A percentile compares a stretch with the other conserved stretches of the same genome.
These are phyloP conservation scores for Solanum tacnaense DNA, from an alignment of 257 asterid species.

Conservation along the genomic window DNA sequence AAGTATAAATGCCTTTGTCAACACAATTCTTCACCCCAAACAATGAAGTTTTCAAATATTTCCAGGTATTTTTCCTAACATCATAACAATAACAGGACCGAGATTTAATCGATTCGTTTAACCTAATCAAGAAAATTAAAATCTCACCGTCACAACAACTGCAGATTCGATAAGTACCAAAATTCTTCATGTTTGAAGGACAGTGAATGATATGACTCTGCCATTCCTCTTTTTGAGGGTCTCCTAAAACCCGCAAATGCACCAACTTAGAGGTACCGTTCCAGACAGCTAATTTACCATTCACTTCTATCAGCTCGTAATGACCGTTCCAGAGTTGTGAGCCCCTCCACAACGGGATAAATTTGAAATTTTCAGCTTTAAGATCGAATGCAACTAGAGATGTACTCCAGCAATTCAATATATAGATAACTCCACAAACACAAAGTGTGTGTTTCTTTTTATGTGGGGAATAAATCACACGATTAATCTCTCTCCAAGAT, in stretches of 20 bases:
- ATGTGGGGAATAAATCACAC: not conserved
- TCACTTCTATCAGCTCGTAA: not conserved
- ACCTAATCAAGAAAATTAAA: not conserved
- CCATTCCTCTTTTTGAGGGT: not conserved
- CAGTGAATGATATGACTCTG: not conserved
- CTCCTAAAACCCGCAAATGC: not conserved
- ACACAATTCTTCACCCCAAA: not conserved
- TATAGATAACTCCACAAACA: not conserved
- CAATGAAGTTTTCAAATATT: not conserved
- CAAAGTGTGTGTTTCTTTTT: not conserved
- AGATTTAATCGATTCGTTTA: not conserved
- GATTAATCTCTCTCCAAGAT: not conserved
- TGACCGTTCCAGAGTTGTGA: fast-evolving
- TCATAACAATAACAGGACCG: not conserved
- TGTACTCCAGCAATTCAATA: not conserved
- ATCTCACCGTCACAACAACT: not conserved
- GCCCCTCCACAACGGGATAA: not conserved
- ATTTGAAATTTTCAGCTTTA: not conserved
- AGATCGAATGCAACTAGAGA: not conserved
- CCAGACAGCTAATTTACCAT: not conserved
- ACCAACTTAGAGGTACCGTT: not conserved
- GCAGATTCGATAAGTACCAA: not conserved
- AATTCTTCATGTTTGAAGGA: not conserved
- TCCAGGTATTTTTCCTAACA: not conserved
- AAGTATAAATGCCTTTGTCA: not conserved